These are phyloP conservation scores for Cymodocea nodosa DNA, from an alignment of 116 monocot genomes.

Conservation along the genomic window DNA sequence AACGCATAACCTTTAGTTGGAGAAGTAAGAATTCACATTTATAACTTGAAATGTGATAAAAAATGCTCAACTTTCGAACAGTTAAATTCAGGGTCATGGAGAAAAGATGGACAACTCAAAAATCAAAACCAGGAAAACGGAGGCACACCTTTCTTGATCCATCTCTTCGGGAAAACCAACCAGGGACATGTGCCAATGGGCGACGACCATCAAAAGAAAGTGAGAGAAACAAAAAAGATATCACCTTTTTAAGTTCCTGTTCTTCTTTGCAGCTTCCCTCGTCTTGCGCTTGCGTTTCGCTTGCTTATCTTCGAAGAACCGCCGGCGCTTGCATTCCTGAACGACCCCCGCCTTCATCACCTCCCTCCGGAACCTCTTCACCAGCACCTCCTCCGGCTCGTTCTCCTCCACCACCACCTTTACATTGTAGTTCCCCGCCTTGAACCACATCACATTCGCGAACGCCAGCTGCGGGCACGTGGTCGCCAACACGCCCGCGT, in stretches of 20 bases:
- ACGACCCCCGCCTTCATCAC: slow-evolving; percentile 40
- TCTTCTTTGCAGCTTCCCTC: slow-evolving; percentile 25
- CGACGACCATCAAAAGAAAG: background rate
- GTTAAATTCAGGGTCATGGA: too few species aligned
- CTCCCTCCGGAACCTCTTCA: slow-evolving; percentile 34
- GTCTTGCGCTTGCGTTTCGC: slow-evolving; percentile 41
- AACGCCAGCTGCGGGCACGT: slow-evolving; percentile 6
- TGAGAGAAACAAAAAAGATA: background rate
- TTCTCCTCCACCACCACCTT: slow-evolving; percentile 48
- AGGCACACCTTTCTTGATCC: too few species aligned
- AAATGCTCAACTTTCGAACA: too few species aligned
- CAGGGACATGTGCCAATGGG: background rate
- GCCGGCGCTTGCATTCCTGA: slow-evolving; percentile 42
- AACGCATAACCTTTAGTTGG: too few species aligned
- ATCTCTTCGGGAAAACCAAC: background rate
- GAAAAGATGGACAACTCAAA: too few species aligned
- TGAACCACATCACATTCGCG: slow-evolving; percentile 14
- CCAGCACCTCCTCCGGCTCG: slow-evolving; percentile 33
- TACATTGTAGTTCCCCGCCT: slow-evolving; percentile 33
- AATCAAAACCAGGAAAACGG: too few species aligned
- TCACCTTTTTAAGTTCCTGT: slow-evolving; percentile 14
- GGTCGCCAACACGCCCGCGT: background rate
- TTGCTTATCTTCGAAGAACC: slow-evolving; percentile 41
- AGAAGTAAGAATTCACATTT: too few species aligned
- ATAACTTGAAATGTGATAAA: too few species aligned